Percentiles rank a stretch among this genome's conserved stretches.
Evolutionary conservation across 495 filamentous ascomycete genomes (phyloP).

Genomic region (Daldinia bambusicola): DNA sequence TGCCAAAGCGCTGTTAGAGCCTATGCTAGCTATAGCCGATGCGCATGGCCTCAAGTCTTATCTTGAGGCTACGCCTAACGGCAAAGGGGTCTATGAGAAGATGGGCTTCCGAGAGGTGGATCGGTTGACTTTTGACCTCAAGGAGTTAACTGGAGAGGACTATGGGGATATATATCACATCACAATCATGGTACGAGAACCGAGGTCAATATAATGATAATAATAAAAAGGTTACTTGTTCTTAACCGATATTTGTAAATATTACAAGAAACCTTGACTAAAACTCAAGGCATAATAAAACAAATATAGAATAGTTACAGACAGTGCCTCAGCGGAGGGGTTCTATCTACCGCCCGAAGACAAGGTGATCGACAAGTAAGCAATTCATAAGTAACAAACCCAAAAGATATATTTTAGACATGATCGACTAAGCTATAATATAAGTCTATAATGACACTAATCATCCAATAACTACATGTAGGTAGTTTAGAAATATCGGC

Average conservation of each 20-base stretch:
- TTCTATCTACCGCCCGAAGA: neutral
- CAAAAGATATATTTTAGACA: no score
- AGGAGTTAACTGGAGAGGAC: conserved; percentile 30
- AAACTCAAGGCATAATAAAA: neutral
- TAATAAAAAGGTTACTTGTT: neutral
- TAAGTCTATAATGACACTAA: neutral
- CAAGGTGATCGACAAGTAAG: neutral
- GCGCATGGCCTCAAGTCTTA: conserved; percentile 42
- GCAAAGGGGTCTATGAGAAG: conserved; percentile 49
- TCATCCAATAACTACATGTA: no score
- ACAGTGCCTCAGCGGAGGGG: neutral
- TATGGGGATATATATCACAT: conserved; percentile 26
- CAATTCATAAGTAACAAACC: neutral
- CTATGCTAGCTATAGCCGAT: conserved; percentile 48
- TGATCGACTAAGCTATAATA: no score
- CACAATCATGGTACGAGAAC: conserved; percentile 46
- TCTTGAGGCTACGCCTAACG: conserved; percentile 50
- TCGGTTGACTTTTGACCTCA: conserved; percentile 44
- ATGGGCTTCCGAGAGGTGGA: conserved; percentile 53
- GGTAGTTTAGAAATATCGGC: no score
- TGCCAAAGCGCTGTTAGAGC: conserved; percentile 45
- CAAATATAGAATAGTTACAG: neutral
- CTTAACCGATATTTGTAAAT: neutral
- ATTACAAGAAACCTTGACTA: neutral
- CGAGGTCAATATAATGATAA: conserved; percentile 22